Conservation (phyloP, 805 yeast species). For the Kodamaea neixiangensis region DNA sequence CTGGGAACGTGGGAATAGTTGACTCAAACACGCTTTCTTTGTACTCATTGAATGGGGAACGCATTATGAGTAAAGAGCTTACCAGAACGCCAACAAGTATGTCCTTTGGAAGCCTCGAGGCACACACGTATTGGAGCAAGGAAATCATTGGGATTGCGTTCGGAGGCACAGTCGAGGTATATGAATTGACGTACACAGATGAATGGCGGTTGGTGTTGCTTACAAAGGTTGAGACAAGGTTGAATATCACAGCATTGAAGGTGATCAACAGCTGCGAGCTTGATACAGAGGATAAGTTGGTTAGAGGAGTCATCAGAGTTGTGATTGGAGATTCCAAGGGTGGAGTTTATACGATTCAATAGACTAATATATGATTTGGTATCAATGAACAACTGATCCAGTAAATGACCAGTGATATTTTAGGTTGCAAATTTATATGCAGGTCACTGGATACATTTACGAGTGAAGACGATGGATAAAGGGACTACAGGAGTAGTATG, state of each 20-base stretch:
- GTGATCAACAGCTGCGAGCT: slow-evolving; percentile 29
- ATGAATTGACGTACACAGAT: slow-evolving; percentile 20
- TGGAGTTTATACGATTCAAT: slow-evolving; percentile 37
- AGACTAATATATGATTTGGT: not conserved
- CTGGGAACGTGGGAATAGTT: slow-evolving; percentile 53
- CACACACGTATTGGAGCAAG: slow-evolving; percentile 40
- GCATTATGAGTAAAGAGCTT: slow-evolving; percentile 27
- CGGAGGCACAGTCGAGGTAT: slow-evolving; percentile 20
- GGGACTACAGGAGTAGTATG: too few species aligned
- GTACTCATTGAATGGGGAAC: slow-evolving; percentile 57
- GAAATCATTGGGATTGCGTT: slow-evolving; percentile 35
- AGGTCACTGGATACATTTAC: too few species aligned
- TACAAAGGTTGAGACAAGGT: not conserved
- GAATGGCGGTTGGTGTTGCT: slow-evolving; percentile 15
- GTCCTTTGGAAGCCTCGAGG: slow-evolving; percentile 16
- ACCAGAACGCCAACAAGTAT: slow-evolving; percentile 22
- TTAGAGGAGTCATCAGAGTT: slow-evolving; percentile 41
- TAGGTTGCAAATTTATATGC: too few species aligned
- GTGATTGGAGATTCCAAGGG: slow-evolving; percentile 59
- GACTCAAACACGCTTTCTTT: slow-evolving; percentile 31
- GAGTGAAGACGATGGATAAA: too few species aligned
- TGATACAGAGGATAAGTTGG: slow-evolving; percentile 37
- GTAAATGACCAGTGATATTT: too few species aligned
- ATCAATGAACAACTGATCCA: not conserved
- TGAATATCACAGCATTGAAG: slow-evolving; percentile 16